Base-by-base conservation (phyloP, 2,329 filamentous ascomycete genomes). In the Emergomyces orientalis region DNA sequence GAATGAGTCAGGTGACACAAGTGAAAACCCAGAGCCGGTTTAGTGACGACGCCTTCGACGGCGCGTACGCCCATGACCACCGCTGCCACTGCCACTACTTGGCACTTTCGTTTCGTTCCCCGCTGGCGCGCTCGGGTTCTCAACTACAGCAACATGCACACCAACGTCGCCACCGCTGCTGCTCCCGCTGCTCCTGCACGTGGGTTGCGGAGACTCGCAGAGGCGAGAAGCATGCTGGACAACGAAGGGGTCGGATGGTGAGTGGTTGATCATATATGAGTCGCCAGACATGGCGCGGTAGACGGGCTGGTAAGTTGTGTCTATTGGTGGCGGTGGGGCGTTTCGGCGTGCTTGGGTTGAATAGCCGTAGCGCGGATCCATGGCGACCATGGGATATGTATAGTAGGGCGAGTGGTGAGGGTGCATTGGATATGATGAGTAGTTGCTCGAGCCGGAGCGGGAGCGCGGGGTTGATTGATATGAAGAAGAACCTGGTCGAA, bases 401-500 rank as follows among this genome's bases (percentile, higher is more conserved):
- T 68, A 66, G 39, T 74, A 73, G 13, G 69, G 70, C 30, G 67
- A 62, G 58, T 69, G 62, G n/a, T 74, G 74, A 58, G 69, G 58
- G 7, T 74, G 74, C 41, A 69, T 52, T 2, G 71, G 63, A 57
- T 74, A 73, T 19, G 72, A 69, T n/a, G 72, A 69, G 25, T 69
- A 67, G 25, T 69, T 64, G 59, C 66, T 71, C 22, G 71, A 78
- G 65, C 69, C 70, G 32, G 73, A 76, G 59, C 70, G 78, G 63
- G 69, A 72, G 62, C 79, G 75, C 68, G 73, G 73, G 51, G 67
- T 69, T 39, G 72, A 63, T 30, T 72, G 69, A 11, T 72, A 74
- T 32, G 78, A 77, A 43, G 78, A 77, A 45, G 71, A 72, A 34
- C 75, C 71, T 25, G 73, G 68, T 45, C 68, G 71, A 51, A 64